These are phyloP conservation scores for Magnaporthiopsis incrustans DNA, from an alignment of 2,329 filamentous ascomycete genomes.

Conservation along the genomic window DNA sequence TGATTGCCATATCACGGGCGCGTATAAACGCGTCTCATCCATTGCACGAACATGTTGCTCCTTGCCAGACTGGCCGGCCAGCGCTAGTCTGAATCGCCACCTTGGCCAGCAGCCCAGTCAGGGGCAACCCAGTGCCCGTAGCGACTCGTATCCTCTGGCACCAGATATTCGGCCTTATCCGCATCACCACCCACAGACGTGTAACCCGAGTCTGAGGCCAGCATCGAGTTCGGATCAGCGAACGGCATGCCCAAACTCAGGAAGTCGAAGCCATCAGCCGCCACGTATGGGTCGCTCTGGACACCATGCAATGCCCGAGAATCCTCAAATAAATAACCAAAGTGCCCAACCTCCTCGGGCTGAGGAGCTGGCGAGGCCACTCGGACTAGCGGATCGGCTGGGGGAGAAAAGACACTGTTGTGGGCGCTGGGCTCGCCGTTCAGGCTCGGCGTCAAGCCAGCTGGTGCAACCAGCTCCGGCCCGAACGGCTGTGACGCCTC, in stretches of 20 bases:
- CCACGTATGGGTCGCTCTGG: background rate
- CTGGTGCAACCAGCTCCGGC: background rate
- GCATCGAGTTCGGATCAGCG: background rate
- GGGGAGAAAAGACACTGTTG: background rate
- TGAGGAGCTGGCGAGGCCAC: background rate
- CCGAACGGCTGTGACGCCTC: background rate
- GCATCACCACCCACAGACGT: background rate
- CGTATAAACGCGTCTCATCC: too few relatives aligned
- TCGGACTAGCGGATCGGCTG: background rate
- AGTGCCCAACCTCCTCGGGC: background rate
- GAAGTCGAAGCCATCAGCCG: background rate
- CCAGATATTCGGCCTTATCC: background rate
- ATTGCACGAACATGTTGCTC: background rate
- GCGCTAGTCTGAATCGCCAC: background rate
- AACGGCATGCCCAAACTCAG: background rate
- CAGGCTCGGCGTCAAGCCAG: too few relatives aligned
- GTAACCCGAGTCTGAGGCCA: background rate
- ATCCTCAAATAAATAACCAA: background rate
- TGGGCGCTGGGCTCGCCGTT: background rate
- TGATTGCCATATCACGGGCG: too few relatives aligned
- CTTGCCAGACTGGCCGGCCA: too few relatives aligned
- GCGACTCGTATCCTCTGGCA: background rate
- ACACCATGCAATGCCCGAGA: background rate
- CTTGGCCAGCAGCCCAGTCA: background rate
- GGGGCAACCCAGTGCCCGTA: background rate